phyloP scores from a whole-genome alignment of 2,329 filamentous ascomycete species.

The Exophiala viscosa region DNA sequence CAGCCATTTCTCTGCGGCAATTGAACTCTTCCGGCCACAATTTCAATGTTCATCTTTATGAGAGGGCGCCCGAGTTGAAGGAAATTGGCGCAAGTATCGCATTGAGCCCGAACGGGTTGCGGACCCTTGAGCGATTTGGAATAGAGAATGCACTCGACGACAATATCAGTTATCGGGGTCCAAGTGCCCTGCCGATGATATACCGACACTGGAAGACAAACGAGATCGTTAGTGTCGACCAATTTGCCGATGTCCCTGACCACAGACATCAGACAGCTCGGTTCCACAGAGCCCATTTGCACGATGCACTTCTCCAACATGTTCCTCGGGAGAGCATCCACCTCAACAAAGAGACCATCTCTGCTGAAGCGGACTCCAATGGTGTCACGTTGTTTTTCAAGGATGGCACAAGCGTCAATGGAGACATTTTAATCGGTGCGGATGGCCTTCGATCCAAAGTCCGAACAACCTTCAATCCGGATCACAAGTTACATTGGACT shows the following conservation, averaged over 20 bases:
- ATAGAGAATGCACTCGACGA: constrained; percentile 44
- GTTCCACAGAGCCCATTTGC: constrained; percentile 50
- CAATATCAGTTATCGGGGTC: constrained; percentile 40
- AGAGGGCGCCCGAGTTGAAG: constrained; percentile 45
- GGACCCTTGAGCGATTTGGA: constrained; percentile 50
- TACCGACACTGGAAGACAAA: constrained; percentile 41
- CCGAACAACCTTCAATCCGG: constrained; percentile 42
- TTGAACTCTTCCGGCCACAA: constrained; percentile 37
- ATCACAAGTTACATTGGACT: constrained; percentile 40
- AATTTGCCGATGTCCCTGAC: constrained; percentile 38
- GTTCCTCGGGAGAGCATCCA: constrained; percentile 43
- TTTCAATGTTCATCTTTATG: constrained; percentile 46
- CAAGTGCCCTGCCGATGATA: constrained; percentile 44
- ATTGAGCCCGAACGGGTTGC: constrained; percentile 52
- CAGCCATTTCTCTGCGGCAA: constrained; percentile 45
- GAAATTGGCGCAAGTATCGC: constrained; percentile 50
- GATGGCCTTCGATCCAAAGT: constrained; percentile 32
- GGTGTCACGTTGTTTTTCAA: constrained; percentile 42
- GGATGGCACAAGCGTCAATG: constrained; percentile 44
- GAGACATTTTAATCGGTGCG: constrained; percentile 48
- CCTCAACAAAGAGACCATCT: constrained; percentile 48
- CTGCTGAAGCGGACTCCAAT: constrained; percentile 34
- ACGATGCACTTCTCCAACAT: constrained; percentile 47
- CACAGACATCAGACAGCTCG: constrained; percentile 42
- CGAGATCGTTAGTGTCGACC: constrained; percentile 40